Conservation (phyloP, 1,139 yeast species). For the Scheffersomyces cryptocercus region DNA sequence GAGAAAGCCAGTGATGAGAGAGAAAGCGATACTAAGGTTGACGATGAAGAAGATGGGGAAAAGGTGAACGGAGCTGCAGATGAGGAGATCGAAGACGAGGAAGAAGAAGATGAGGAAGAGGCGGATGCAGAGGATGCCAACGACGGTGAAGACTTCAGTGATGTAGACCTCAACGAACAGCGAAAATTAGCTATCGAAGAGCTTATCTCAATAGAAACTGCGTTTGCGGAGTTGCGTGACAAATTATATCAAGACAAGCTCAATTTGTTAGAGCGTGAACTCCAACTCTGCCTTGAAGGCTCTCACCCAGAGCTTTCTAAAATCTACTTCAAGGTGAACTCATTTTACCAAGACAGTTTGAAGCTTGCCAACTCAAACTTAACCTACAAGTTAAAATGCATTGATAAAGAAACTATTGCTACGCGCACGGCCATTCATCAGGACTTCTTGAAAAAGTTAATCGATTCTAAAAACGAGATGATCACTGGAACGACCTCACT, state of each 20-base stretch:
- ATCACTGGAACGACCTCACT: slow-evolving; percentile 75
- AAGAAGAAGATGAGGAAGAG: slow-evolving; percentile 27
- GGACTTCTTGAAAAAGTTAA: slow-evolving; percentile 68
- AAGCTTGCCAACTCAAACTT: slow-evolving; percentile 67
- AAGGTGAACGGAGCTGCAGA: slow-evolving; percentile 1
- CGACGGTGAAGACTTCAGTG: slow-evolving; percentile 21
- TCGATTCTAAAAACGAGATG: slow-evolving; percentile 67
- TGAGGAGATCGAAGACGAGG: slow-evolving; percentile 19
- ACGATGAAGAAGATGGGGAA: slow-evolving; percentile 17
- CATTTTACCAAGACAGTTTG: slow-evolving; percentile 68
- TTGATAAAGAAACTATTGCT: slow-evolving; percentile 79
- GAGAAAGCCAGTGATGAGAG: slow-evolving; percentile 13
- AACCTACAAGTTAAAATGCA: slow-evolving; percentile 72
- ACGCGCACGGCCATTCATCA: slow-evolving; percentile 82
- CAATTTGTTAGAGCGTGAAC: slow-evolving; percentile 73
- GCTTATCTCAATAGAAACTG: slow-evolving; percentile 76
- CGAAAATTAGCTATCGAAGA: slow-evolving; percentile 66
- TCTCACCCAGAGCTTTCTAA: slow-evolving; percentile 83
- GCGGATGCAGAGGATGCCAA: slow-evolving; percentile 21
- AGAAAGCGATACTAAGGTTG: slow-evolving; percentile 14
- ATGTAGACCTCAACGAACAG: slow-evolving; percentile 47
- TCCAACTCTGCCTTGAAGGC: slow-evolving; percentile 84
- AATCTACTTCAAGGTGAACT: slow-evolving; percentile 69
- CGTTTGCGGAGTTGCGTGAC: slow-evolving; percentile 85
- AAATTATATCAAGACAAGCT: slow-evolving; percentile 73